phyloP scores from a whole-genome alignment of 1,284 basidiomycete species.

The Cystobasidium sp. region DNA sequence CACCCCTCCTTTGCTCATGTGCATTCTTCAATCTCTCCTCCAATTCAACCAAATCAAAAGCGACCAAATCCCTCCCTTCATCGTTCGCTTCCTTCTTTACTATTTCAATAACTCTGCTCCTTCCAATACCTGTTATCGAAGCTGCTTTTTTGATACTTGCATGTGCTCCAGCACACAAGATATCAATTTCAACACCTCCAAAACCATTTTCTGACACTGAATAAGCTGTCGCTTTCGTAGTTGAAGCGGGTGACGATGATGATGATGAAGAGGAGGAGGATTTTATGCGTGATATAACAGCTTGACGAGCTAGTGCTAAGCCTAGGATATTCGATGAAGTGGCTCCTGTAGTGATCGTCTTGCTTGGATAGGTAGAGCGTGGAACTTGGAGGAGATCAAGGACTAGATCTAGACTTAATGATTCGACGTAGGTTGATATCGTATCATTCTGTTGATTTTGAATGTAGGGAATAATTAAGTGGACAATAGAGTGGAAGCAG shows the following conservation, averaged over 20 bases:
- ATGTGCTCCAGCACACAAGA: slow-evolving; percentile 61
- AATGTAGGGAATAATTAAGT: not conserved
- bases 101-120: slow-evolving; percentile 58
- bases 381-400: slow-evolving; percentile 59
- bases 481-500: not conserved
- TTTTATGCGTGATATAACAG: slow-evolving; percentile 44
- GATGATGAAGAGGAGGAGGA: not conserved
- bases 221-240: slow-evolving; percentile 53
- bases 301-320: slow-evolving; percentile 55
- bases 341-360: slow-evolving; percentile 62
- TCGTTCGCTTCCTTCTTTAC: not conserved
- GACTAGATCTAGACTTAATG: slow-evolving; percentile 58
- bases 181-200: slow-evolving; percentile 57
- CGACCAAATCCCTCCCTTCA: slow-evolving; percentile 37
- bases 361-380: slow-evolving; percentile 55
- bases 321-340: slow-evolving; percentile 62
- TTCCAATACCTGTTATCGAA: slow-evolving; percentile 60
- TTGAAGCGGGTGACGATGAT: slow-evolving; percentile 48
- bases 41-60: slow-evolving; percentile 59
- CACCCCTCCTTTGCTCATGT: slow-evolving; percentile 52
- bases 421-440: slow-evolving; percentile 59
- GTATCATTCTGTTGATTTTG: slow-evolving; percentile 54
- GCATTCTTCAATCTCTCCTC: slow-evolving; percentile 55
- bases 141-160: slow-evolving; percentile 61
- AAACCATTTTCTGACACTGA: slow-evolving; percentile 59